phyloP scores from a whole-genome alignment of 2,329 filamentous ascomycete genomes.

The Epichloe bromicola region DNA sequence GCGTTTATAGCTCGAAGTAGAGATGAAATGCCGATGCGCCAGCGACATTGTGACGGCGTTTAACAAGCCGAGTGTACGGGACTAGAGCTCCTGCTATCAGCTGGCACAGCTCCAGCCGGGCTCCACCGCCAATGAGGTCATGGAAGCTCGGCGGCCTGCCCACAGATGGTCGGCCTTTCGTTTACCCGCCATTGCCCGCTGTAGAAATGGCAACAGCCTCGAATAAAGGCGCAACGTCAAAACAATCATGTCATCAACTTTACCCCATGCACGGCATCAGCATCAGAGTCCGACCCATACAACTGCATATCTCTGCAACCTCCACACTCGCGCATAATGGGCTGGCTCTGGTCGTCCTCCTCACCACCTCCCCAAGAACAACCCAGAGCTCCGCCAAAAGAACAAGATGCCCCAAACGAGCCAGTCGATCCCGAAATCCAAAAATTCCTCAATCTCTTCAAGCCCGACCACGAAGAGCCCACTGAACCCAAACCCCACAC shows the following conservation, averaged over 20 bases:
- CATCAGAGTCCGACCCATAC: not conserved
- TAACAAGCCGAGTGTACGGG: not conserved
- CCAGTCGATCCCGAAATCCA: slow-evolving; percentile 37
- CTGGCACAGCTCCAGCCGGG: not conserved
- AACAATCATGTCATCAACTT: no score
- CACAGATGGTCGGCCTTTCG: not conserved
- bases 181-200: not conserved
- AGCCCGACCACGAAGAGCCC: slow-evolving; percentile 16
- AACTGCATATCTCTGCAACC: not conserved
- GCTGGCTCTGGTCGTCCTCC: slow-evolving; percentile 45
- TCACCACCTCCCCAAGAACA: slow-evolving; percentile 10
- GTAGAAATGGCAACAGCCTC: not conserved
- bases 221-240: not conserved
- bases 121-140: slow-evolving; percentile 10
- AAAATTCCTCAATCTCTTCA: slow-evolving; percentile 38
- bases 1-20: not conserved
- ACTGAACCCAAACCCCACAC: slow-evolving; percentile 10
- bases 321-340: slow-evolving; percentile 30
- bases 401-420: slow-evolving; percentile 13
- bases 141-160: not conserved
- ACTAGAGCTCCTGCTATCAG: not conserved
- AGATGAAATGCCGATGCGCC: not conserved
- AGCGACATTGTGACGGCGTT: not conserved
- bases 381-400: slow-evolving; percentile 10
- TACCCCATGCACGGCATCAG: no score